Conservation (phyloP, 1,284 basidiomycete species). For the Ustilago curta region DNA sequence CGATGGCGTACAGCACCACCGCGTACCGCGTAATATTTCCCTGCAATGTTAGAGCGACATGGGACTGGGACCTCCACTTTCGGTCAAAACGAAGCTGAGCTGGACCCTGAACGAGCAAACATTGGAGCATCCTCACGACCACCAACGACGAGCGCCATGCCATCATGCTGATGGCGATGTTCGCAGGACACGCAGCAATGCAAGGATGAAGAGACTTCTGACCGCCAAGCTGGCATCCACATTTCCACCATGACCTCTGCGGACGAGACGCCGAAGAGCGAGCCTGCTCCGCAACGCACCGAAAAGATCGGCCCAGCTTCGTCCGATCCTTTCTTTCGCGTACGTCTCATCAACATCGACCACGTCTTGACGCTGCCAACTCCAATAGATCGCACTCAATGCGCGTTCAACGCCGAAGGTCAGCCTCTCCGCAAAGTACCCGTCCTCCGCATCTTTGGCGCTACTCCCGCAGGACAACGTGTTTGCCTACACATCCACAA, state of each 20-base stretch:
- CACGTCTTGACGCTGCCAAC: constrained; percentile 52
- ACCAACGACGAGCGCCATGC: neutral
- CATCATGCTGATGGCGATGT: constrained; percentile 1
- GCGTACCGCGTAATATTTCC: constrained; percentile 18
- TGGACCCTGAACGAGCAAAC: constrained; percentile 9
- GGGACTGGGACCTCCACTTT: constrained; percentile 1
- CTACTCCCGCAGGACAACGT: constrained; percentile 80
- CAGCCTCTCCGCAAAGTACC: constrained; percentile 75
- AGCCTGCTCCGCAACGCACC: constrained; percentile 16
- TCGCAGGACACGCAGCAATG: neutral
- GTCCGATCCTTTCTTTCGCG: constrained; percentile 57
- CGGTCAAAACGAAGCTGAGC: neutral
- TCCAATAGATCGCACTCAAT: constrained; percentile 53
- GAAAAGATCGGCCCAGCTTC: constrained; percentile 22
- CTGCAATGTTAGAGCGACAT: constrained; percentile 9
- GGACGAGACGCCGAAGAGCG: constrained; percentile 5
- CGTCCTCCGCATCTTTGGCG: constrained; percentile 86
- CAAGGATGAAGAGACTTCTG: neutral
- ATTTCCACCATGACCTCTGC: constrained; percentile 10
- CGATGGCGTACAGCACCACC: constrained; percentile 32
- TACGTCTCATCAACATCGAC: constrained; percentile 63
- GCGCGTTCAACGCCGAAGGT: constrained; percentile 74
- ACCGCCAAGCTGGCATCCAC: neutral
- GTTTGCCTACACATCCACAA: constrained; percentile 90
- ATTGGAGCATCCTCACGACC: too few relatives aligned